These are phyloP conservation scores for Phytophthora fragariaefolia DNA, from an alignment of 352 stramenopile species.

Conservation along the genomic window DNA sequence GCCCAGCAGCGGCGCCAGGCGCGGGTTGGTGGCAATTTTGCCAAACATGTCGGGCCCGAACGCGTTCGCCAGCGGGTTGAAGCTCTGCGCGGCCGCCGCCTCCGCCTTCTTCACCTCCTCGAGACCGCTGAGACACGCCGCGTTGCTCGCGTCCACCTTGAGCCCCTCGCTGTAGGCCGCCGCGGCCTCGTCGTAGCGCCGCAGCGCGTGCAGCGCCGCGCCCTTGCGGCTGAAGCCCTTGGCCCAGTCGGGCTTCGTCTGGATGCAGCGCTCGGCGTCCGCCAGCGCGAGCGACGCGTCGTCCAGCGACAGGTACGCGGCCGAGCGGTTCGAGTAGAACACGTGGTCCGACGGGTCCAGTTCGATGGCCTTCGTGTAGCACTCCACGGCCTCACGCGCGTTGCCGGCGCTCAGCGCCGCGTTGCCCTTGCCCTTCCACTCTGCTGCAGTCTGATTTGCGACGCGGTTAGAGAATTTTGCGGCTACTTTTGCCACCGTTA, in stretches of 20 bases:
- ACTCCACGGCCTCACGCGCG: constrained; percentile 94
- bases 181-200: constrained; percentile 86
- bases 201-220: constrained; percentile 95
- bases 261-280: constrained; percentile 97
- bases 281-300: constrained; percentile 94
- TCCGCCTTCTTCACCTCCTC: constrained; percentile 94
- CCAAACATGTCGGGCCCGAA: constrained; percentile 97
- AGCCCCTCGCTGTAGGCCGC: constrained; percentile 89
- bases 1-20: constrained; percentile 87
- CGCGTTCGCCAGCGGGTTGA: constrained; percentile 89
- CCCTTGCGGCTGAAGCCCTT: constrained; percentile 99
- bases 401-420: constrained; percentile 94
- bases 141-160: constrained; percentile 92
- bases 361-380: constrained; percentile 97
- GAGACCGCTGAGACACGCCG: constrained; percentile 92
- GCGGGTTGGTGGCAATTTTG: constrained; percentile 91
- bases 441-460: constrained; percentile 43
- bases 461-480: not conserved
- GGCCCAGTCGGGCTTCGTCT: constrained; percentile 94
- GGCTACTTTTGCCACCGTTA: too few relatives aligned
- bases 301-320: constrained; percentile 96
- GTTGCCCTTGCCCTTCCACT: constrained; percentile 97
- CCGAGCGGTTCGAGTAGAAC: constrained; percentile 98
- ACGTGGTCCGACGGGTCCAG: constrained; percentile 96
- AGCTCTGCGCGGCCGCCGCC: constrained; percentile 36